These are phyloP conservation scores for Lactifluus pinguis DNA, from an alignment of 768 basidiomycete species.

Conservation along the genomic window DNA sequence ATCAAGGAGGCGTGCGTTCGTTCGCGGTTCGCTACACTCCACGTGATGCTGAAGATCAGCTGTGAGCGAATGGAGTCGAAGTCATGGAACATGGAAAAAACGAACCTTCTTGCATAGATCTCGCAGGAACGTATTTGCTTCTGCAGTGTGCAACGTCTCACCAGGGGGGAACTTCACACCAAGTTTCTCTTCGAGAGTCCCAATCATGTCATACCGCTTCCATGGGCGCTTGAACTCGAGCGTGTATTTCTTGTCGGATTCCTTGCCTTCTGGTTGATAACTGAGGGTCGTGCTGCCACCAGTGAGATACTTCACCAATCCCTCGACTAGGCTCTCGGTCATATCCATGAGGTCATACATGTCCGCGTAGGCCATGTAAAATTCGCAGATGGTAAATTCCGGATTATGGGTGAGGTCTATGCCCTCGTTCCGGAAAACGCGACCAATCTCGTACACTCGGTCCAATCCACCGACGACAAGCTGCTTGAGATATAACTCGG, in stretches of 20 bases:
- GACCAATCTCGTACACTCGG: conserved; percentile 96
- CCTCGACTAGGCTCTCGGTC: conserved; percentile 84
- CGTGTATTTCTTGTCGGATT: conserved; percentile 52
- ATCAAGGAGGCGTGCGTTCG: conserved; percentile 89
- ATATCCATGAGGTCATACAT: conserved; percentile 99
- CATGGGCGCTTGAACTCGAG: conserved; percentile 91
- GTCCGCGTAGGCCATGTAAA: conserved; percentile 99
- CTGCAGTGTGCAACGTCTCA: conserved; percentile 77
- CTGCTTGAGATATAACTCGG: conserved; percentile 96
- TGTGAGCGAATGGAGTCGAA: not conserved
- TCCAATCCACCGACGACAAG: conserved; percentile 95
- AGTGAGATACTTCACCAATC: conserved; percentile 81
- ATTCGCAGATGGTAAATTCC: conserved; percentile 99
- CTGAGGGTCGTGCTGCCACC: conserved; percentile 69
- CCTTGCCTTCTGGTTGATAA: conserved; percentile 94
- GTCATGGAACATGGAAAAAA: not conserved
- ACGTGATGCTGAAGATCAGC: conserved; percentile 66
- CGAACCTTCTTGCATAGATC: conserved; percentile 77
- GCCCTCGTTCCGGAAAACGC: conserved; percentile 96
- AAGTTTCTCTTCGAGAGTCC: conserved; percentile 89
- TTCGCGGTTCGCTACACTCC: conserved; percentile 92
- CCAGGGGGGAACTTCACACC: conserved; percentile 88
- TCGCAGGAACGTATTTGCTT: conserved; percentile 82
- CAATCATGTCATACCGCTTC: conserved; percentile 99
- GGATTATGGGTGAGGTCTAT: conserved; percentile 99